Evolutionary conservation across 306 rosid species (phyloP), one percentile per base, ranked within the genome.

Genomic region (Quercus ilex): DNA sequence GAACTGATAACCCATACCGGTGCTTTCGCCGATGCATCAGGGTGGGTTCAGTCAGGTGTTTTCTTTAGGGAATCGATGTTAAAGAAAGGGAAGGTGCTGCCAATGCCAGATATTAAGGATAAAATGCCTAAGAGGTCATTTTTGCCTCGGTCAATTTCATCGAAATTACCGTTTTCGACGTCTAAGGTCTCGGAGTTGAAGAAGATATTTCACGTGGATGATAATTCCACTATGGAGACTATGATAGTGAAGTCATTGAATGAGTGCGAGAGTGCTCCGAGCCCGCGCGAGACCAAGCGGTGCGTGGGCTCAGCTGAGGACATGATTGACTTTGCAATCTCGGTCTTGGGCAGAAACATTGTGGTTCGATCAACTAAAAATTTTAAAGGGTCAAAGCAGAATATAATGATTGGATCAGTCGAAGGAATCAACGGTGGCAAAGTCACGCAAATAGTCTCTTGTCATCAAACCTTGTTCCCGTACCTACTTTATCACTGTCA

Each of bases 251-350:
- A 88, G 13, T 76, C 96, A 0, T 59, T 95, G 71, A 64, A n/a
- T 3, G 98, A 95, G 28, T 95, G 99, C 80, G 99, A 95, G 89
- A 80, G 97, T 2, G 85, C 79, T 0, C 93, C 99, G 0, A 86
- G 89, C 60, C 71, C 17, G 0, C 97, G 96, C 3, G 99, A 95
- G 87, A 91, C 96, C 0, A 95, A 95, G 31, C 91, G 96, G 21
- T 95, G 99, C 85, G 94, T 95, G 0, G 91, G 89, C 1, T 95
- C 99, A 0, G 64, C 86, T 15, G 99, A 31, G 35, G 35, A 31
- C 35, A 31, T 31, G 35, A 31, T 31, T 31, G 35, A 31, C 35
- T 31, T 4, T 5, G 35, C 35, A 31, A 31, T 31, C 6, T 31
- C 35, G 1, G 6, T 31, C 35, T 31, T 31, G 5, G 35, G 35